These are phyloP conservation scores for Ceratocystis huliohia DNA, from an alignment of 2,329 filamentous ascomycete species.

Conservation along the genomic window DNA sequence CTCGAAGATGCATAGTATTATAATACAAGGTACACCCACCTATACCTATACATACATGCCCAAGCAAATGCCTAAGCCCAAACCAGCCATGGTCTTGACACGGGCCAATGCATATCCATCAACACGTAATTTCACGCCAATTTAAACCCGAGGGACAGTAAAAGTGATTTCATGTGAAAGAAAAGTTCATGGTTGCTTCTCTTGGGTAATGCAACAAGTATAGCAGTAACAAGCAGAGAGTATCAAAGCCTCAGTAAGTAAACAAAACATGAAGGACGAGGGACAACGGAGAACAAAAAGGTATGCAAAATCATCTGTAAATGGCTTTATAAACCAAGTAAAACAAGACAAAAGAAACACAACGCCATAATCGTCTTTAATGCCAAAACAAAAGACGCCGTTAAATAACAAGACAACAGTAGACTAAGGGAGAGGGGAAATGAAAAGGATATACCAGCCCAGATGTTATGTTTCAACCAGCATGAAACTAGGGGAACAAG, in stretches of 20 bases:
- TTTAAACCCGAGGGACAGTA: too few relatives aligned
- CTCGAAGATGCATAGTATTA: too few relatives aligned
- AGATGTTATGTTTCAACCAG: neutral
- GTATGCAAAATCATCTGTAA: constrained; percentile 7
- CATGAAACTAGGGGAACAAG: neutral
- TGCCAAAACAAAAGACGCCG: constrained; percentile 5
- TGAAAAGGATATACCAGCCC: neutral
- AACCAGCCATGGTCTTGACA: too few relatives aligned
- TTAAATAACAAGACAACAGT: neutral
- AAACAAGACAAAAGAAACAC: neutral
- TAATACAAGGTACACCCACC: too few relatives aligned
- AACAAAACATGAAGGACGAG: neutral
- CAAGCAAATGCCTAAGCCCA: too few relatives aligned
- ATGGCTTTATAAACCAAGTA: constrained; percentile 10
- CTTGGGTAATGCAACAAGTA: neutral
- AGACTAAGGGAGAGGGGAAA: neutral
- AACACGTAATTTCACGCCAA: too few relatives aligned
- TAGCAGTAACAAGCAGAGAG: neutral
- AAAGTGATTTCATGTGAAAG: neutral
- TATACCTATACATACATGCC: too few relatives aligned
- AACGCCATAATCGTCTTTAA: constrained; percentile 2
- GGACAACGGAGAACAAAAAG: neutral
- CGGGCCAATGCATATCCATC: too few relatives aligned
- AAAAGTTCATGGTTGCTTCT: constrained; percentile 9
- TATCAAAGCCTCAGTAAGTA: constrained; percentile 6